phyloP scores from a whole-genome alignment of 2,329 filamentous ascomycete genomes.

The Ophiostoma ulmi region DNA sequence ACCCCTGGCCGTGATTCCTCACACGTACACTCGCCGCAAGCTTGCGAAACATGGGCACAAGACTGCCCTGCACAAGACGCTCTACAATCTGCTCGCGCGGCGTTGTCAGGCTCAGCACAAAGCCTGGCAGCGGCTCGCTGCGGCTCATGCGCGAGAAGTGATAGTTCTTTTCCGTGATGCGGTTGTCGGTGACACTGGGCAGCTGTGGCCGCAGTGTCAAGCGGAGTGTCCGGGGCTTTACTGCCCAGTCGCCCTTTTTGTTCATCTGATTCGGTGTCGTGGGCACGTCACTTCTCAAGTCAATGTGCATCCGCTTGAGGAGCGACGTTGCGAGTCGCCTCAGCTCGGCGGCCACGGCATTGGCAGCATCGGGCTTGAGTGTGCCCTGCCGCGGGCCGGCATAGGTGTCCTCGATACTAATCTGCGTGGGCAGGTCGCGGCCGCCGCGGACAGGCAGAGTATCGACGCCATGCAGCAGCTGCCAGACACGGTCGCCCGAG shows the following conservation, averaged over 20 bases:
- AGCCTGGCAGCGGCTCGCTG: slow-evolving; percentile 57
- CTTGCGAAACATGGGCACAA: slow-evolving; percentile 28
- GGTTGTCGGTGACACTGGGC: slow-evolving; percentile 12
- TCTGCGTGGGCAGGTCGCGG: slow-evolving; percentile 71
- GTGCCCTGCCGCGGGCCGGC: slow-evolving; percentile 60
- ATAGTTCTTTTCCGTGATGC: slow-evolving; percentile 33
- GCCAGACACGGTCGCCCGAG: slow-evolving; percentile 64
- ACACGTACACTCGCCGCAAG: slow-evolving; percentile 26
- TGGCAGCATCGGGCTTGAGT: slow-evolving; percentile 50
- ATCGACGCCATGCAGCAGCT: slow-evolving; percentile 75
- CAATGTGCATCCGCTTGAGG: slow-evolving; percentile 69
- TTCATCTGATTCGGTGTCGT: slow-evolving; percentile 36
- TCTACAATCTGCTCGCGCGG: slow-evolving; percentile 22
- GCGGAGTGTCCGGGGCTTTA: slow-evolving; percentile 73
- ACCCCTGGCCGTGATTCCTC: background rate
- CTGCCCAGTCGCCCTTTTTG: slow-evolving; percentile 34
- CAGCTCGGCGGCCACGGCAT: slow-evolving; percentile 63
- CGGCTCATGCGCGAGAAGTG: slow-evolving; percentile 68
- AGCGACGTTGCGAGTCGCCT: slow-evolving; percentile 63
- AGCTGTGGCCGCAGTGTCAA: slow-evolving; percentile 64
- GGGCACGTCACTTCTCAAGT: slow-evolving; percentile 51
- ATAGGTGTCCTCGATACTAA: slow-evolving; percentile 94
- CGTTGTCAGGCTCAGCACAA: slow-evolving; percentile 59
- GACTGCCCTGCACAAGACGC: slow-evolving; percentile 29
- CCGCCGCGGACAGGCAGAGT: slow-evolving; percentile 66